Evolutionary conservation across 495 filamentous ascomycete species (phyloP), one percentile per base, ranked within the genome.

Genomic region (Penicillium fimorum): DNA sequence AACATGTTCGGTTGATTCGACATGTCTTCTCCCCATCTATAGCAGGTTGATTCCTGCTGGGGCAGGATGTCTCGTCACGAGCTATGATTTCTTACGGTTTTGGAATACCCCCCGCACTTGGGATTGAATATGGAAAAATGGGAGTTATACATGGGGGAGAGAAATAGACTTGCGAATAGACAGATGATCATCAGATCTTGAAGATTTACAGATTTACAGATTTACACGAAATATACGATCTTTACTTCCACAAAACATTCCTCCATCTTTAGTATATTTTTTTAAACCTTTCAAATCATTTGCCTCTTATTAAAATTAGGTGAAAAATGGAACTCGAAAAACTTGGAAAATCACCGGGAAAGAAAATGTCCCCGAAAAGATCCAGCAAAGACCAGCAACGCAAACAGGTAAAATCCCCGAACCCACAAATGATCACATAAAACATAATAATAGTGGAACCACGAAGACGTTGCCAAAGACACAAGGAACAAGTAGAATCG

Each of bases 1-100:
- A 50, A 61, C 61, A 64, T 68, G 66, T 64, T 68, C 65, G 66
- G 66, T 68, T 68, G 66, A 68, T 53, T 68, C 63, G 63, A 64
- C 66, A 64, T 68, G 63, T 64, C 53, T 58, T 50, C 35, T 46
- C 42, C 13, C 45, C 52, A 35, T 17, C 20, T 49, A 9, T 40
- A 18, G 48, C 17, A 53, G 59, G 56, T 62, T 63, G 62, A 64
- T 57, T 58, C 38, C 58, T 55, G 60, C 57, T 47, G 40, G 58
- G 63, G 50, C 51, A 53, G 56, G 51, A 64, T 62, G 63, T 66
- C 32, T 46, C 63, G 54, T 65, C 57, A 68, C 63, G 60, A 68
- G 60, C 56, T 60, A 64, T 68, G 66, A 68, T 58, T 58, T 50
- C 43, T 64, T 59, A 55, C 55, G 57, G 50, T 43, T 40, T 53